Evolutionary conservation across 257 asterid species (phyloP), one percentile per base, ranked within the genome.

Genomic region (Solanum piurae): DNA sequence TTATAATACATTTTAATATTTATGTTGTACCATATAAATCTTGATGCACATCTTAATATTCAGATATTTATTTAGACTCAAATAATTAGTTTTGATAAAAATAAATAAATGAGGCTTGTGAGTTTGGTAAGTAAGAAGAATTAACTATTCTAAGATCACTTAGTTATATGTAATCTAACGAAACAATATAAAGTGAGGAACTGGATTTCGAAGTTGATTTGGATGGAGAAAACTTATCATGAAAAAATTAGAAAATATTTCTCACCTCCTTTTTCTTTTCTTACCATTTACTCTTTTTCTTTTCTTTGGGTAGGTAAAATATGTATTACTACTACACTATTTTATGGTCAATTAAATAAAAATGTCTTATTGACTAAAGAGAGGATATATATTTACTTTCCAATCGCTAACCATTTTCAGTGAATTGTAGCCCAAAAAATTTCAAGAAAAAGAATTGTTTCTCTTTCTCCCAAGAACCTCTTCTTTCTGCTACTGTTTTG

Each of bases 121-220:
- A 58, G 27, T 60, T 21, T 21, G 12, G 6, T 21, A 21, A 60
- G 29, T 8, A 60, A 60, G 12, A 60, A 58, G 25, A 58, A 58
- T 7, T 20, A 3, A 60, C 8, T 5, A 21, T 60, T 60, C 12
- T 21, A 21, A 58, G 5, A 20, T 55, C 25, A 20, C 4, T 58
- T 7, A 21, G 5, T 20, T 3, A 21, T 21, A n/a, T n/a, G 0
- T n/a, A n/a, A 62, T 62, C 33, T 10, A n/a, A 12, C 3, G 10
- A 62, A 55, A 55, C 5, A 20, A 7, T 55, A 55, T 20, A 1
- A 20, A 58, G 9, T 20, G 5, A 20, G 2, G 12, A 20, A 1
- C 1, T 1, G 0, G 0, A 0, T 52, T 18, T 1, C 0, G 4
- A 18, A 52, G 1, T 3, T 20, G 64, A 0, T 58, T 58, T 58